Evolutionary conservation across 768 basidiomycete genomes (phyloP), one percentile per base, ranked within the genome.

Genomic region (Podaxis sp.): DNA sequence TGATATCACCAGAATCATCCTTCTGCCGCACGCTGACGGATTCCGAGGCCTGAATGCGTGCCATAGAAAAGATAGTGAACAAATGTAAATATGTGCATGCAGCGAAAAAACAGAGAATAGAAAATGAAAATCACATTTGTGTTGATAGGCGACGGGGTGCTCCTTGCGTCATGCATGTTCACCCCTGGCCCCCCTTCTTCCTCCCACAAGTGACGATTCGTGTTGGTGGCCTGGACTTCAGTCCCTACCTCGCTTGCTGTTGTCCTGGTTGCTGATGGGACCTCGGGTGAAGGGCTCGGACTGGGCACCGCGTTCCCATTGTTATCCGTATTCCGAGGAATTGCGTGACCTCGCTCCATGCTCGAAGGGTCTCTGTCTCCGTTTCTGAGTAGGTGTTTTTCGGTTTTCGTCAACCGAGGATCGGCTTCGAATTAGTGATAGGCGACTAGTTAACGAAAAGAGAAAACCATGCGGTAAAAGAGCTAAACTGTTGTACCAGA

Each of bases 61-160:
- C 49, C 49, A 51, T 28, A 28, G 26, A 51, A 36, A 59, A 13
- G 30, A 11, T 5, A 48, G 46, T 30, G 33, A 30, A 38, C 6
- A 13, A n/a, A 4, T 30, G 17, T 57, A 22, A 51, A 26, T 11
- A 30, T 17, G 33, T 13, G 42, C 38, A 38, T 19, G 22, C 13
- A 42, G 7, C 4, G 4, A 17, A 52, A 36, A 52, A 24, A 4
- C 28, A 60, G 28, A 15, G 59, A 39, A 53, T 15, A 52, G 26
- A 28, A 61, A 61, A 53, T 53, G 38, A 53, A 53, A 61, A 40
- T 61, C 52, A 61, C 59, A 52, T 26, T 33, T 52, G 24, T 61
- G n/a, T 40, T 52, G 39, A 53, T 53, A 19, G 36, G 36, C 51
- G 39, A 48, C 19, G 52, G 12, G 26, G 24, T 19, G 22, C 48